Evolutionary conservation across 495 filamentous ascomycete genomes (phyloP), one percentile per base, ranked within the genome.

Genomic region (Neurospora tetraspora): DNA sequence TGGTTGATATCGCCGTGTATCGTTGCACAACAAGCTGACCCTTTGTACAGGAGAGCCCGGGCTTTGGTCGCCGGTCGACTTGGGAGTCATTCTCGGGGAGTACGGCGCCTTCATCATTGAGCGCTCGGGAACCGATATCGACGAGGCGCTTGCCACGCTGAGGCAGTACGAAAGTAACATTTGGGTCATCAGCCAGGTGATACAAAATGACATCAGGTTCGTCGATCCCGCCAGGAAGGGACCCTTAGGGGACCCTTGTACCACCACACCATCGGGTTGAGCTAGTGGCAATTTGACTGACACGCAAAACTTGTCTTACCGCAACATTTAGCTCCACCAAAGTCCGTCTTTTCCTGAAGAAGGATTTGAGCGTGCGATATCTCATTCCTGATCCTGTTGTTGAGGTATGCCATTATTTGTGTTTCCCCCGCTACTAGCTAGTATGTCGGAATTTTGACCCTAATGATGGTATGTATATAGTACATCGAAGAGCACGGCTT

Each of bases 91-190:
- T 75, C 85, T 98, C n/a, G 90, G 92, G 47, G 85, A 88, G 79
- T 97, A 92, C 78, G 94, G 94, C 34, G 89, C 91, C 11, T 97
- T 97, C 81, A 94, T 97, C 73, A 88, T 98, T 65, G 94, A 98
- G 81, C 90, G 94, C 45, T 89, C 88, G 47, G 94, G 94, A n/a
- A 96, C 94, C 20, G 93, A 96, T 75, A 91, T 96, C 72, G 91
- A 94, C 73, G 92, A 94, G 75, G 93, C 93, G 4, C 83, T 96
- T 27, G 88, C 90, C 36, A 88, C 86, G 65, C 84, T 97, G 53
- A 89, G 93, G 77, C 89, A 89, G 40, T 90, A 84, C 79, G 83
- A 87, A 69, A 76, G 83, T 53, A 96, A 97, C 73, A 97, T 98
- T 72, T 89, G 92, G 78, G 90, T 96, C 68, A 94, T 97, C 74